These are phyloP conservation scores for Daldinia grandis DNA, from an alignment of 495 filamentous ascomycete genomes.

Conservation along the genomic window DNA sequence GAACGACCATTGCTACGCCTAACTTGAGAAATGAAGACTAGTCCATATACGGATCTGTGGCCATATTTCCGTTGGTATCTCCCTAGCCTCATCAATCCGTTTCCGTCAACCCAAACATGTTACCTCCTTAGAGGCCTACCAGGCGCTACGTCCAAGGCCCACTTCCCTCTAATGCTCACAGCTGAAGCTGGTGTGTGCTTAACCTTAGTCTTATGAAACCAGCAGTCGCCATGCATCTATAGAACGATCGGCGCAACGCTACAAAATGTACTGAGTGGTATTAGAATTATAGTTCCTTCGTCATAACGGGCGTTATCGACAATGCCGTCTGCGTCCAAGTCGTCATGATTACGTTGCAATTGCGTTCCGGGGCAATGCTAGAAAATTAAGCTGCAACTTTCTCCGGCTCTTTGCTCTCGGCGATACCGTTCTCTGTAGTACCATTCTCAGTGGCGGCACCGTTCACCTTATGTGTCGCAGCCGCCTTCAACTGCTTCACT, in stretches of 20 bases:
- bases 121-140: slow-evolving; percentile 3
- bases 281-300: slow-evolving; percentile 36
- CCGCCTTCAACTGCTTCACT: slow-evolving; percentile 25
- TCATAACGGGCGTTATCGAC: slow-evolving; percentile 29
- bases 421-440: slow-evolving; percentile 9
- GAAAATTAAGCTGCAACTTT: slow-evolving; percentile 23
- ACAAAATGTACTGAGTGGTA: slow-evolving; percentile 32
- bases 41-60: slow-evolving; percentile 1
- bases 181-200: slow-evolving; percentile 2
- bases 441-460: slow-evolving; percentile 7
- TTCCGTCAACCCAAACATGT: background rate
- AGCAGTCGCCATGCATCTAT: slow-evolving; percentile 8
- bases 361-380: background rate
- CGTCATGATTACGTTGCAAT: background rate
- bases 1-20: background rate
- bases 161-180: slow-evolving; percentile 10
- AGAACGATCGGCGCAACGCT: slow-evolving; percentile 26
- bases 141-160: background rate
- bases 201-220: slow-evolving; percentile 3
- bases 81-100: slow-evolving; percentile 11
- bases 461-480: slow-evolving; percentile 20
- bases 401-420: slow-evolving; percentile 24
- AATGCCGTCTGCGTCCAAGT: slow-evolving; percentile 12
- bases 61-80: slow-evolving; percentile 20
- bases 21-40: background rate